Evolutionary conservation across 1,284 basidiomycete genomes (phyloP).

Genomic region (Tilletia indica): DNA sequence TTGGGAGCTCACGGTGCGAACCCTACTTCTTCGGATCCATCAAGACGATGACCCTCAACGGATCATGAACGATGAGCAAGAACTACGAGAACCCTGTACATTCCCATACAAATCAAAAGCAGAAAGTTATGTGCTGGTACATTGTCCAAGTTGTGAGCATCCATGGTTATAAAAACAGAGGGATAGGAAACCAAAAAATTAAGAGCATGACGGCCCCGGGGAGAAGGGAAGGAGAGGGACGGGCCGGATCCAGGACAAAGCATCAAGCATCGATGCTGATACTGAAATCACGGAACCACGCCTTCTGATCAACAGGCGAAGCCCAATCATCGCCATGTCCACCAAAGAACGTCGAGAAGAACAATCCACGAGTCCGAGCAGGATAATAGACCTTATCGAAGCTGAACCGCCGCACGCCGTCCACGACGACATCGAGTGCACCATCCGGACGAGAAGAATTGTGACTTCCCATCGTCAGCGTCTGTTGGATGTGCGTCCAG

Average conservation of each 20-base stretch:
- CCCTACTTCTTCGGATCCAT: too few species aligned
- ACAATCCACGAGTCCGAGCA: slow-evolving; percentile 26
- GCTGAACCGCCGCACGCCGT: slow-evolving; percentile 23
- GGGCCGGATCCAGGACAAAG: background rate
- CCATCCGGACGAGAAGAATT: slow-evolving; percentile 20
- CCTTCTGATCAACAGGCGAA: slow-evolving; percentile 28
- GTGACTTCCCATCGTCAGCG: slow-evolving; percentile 24
- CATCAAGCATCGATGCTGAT: slow-evolving; percentile 28
- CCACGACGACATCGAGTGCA: slow-evolving; percentile 27
- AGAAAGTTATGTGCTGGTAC: too few species aligned
- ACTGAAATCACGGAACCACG: slow-evolving; percentile 32
- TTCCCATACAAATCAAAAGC: too few species aligned
- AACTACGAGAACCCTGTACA: too few species aligned
- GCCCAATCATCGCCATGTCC: slow-evolving; percentile 32
- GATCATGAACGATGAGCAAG: too few species aligned
- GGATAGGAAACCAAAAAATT: too few species aligned
- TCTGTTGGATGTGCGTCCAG: slow-evolving; percentile 36
- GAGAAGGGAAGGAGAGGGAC: too few species aligned
- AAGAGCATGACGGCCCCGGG: too few species aligned
- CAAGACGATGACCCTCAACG: too few species aligned
- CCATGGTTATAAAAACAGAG: too few species aligned
- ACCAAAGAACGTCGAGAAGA: slow-evolving; percentile 41
- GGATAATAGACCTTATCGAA: slow-evolving; percentile 32
- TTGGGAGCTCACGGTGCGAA: background rate
- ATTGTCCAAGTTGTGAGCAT: too few species aligned